Percentiles rank a stretch among this genome's conserved stretches.
phyloP scores from a whole-genome alignment of 2,329 filamentous ascomycete genomes.

The Eutypella sp. region DNA sequence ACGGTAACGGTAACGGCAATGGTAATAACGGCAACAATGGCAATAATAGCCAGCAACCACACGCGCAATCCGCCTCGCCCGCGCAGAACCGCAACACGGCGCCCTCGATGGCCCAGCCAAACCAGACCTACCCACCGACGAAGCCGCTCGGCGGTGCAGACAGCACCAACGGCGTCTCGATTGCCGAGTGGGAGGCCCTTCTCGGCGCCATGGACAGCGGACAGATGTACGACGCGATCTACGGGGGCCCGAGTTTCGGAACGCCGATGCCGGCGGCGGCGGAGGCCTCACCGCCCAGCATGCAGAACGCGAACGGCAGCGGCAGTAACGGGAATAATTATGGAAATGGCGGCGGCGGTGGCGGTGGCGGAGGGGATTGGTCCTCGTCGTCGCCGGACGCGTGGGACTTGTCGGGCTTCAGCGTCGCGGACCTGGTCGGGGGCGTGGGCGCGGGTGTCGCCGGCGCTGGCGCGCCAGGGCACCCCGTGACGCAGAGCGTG shows the following conservation, averaged over 20 bases:
- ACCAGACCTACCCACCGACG: slow-evolving; percentile 23
- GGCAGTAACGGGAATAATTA: too few relatives aligned
- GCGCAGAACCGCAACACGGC: slow-evolving; percentile 36
- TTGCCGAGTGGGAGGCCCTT: slow-evolving; percentile 77
- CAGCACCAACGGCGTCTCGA: slow-evolving; percentile 43
- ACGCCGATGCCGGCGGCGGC: too few relatives aligned
- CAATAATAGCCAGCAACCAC: too few relatives aligned
- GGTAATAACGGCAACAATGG: background rate
- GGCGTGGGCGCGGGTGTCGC: slow-evolving; percentile 21
- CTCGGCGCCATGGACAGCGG: slow-evolving; percentile 76
- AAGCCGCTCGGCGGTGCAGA: slow-evolving; percentile 33
- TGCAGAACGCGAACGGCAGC: too few relatives aligned
- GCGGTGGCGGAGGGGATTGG: slow-evolving; percentile 38
- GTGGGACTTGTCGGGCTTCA: slow-evolving; percentile 50
- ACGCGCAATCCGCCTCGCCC: slow-evolving; percentile 43
- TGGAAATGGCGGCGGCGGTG: slow-evolving; percentile 37
- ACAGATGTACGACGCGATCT: slow-evolving; percentile 72
- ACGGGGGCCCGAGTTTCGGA: slow-evolving; percentile 59
- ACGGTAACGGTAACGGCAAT: slow-evolving; percentile 17
- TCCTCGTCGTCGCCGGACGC: slow-evolving; percentile 41
- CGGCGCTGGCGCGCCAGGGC: slow-evolving; percentile 15
- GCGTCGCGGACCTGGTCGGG: slow-evolving; percentile 44
- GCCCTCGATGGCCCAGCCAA: slow-evolving; percentile 25
- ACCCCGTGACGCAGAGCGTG: slow-evolving; percentile 46
- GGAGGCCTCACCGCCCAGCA: too few relatives aligned